Evolutionary conservation across 2,329 filamentous ascomycete species (phyloP).

Genomic region (Tolypocladium tundrense): DNA sequence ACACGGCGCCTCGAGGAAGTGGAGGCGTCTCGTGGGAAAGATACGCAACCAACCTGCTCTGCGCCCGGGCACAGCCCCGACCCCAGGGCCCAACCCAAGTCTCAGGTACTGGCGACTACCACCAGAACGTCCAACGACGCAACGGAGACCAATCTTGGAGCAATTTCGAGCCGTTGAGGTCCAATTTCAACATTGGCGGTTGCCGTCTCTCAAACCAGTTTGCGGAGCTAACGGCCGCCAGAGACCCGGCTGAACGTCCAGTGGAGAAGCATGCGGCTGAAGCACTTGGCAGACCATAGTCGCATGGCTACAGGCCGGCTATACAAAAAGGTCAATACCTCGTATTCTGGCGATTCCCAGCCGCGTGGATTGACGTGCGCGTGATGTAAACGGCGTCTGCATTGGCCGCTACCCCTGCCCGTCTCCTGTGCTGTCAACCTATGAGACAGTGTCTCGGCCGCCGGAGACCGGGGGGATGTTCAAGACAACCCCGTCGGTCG

Average conservation of each 20-base stretch:
- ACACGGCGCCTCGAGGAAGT: neutral
- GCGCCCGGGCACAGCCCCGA: no score
- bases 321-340: neutral
- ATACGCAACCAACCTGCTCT: no score
- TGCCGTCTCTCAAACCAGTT: neutral
- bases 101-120: neutral
- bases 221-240: neutral
- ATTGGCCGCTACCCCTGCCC: neutral
- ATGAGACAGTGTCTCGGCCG: neutral
- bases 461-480: neutral
- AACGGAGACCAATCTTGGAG: neutral
- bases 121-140: neutral
- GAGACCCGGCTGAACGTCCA: neutral
- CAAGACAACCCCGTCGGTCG: neutral
- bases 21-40: neutral
- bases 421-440: neutral
- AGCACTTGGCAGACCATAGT: neutral
- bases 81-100: neutral
- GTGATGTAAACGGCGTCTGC: neutral
- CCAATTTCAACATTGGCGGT: neutral
- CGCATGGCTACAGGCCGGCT: neutral
- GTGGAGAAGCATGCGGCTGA: neutral
- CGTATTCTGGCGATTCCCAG: neutral
- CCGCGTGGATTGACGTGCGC: neutral
- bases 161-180: neutral